phyloP scores from a whole-genome alignment of 176 grass and related monocot genomes.

The Elymus sibiricus region DNA sequence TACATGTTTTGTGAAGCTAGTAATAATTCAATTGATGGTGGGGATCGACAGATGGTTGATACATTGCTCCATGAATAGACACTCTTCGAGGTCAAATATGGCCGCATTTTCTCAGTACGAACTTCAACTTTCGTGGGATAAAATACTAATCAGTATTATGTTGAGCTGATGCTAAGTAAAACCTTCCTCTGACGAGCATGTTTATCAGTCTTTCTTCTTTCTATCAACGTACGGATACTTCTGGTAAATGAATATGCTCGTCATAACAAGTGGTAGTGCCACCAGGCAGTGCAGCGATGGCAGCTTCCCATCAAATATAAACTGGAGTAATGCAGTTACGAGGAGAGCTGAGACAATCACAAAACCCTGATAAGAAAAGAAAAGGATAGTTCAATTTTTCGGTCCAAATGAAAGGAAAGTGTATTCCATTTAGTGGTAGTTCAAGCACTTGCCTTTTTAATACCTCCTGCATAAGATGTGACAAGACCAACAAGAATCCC shows the following conservation, averaged over 20 bases:
- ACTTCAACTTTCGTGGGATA: conserved; percentile 9
- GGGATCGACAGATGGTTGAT: conserved; percentile 13
- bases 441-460: conserved; percentile 76
- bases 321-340: conserved; percentile 81
- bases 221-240: conserved; percentile 78
- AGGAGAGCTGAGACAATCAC: conserved; percentile 94
- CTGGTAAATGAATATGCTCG: conserved; percentile 98
- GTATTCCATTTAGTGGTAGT: conserved; percentile 25
- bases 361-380: conserved; percentile 77
- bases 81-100: conserved; percentile 12
- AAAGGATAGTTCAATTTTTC: conserved; percentile 17
- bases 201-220: conserved; percentile 84
- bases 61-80: conserved; percentile 26
- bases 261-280: conserved; percentile 70
- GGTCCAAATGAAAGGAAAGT: not conserved
- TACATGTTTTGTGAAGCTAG: conserved; percentile 1
- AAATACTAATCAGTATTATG: conserved; percentile 1
- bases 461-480: conserved; percentile 88
- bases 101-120: conserved; percentile 11
- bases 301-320: conserved; percentile 81
- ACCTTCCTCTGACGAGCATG: conserved; percentile 13
- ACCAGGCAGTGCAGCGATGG: conserved; percentile 77
- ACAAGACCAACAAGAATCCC: conserved; percentile 99
- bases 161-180: conserved; percentile 12
- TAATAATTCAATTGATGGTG: conserved; percentile 26